phyloP scores from a whole-genome alignment of 441 rosid genomes.

The Macaranga tanarius region DNA sequence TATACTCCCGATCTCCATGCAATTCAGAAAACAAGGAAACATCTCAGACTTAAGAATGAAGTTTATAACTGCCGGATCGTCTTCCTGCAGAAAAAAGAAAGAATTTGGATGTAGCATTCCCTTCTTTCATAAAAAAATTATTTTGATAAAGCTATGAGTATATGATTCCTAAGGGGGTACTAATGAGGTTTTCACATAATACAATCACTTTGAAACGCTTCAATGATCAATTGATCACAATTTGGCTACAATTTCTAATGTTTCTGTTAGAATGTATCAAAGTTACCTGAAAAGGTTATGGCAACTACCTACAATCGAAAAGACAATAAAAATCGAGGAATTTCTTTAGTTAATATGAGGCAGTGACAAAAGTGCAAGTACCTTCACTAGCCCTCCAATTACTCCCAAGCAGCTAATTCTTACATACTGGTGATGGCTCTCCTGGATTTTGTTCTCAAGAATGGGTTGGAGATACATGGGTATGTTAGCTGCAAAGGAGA shows the following conservation, averaged over 20 bases:
- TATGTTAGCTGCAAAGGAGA: slow-evolving; percentile 66
- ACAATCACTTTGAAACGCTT: not conserved
- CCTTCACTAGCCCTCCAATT: slow-evolving; percentile 93
- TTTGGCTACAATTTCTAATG: not conserved
- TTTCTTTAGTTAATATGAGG: not conserved
- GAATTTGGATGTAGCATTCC: not conserved
- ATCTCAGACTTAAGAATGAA: slow-evolving; percentile 41
- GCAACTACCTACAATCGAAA: not conserved
- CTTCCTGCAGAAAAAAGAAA: slow-evolving; percentile 32
- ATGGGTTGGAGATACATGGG: slow-evolving; percentile 77
- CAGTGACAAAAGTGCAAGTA: slow-evolving; percentile 42
- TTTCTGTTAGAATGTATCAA: too few species aligned
- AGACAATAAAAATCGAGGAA: not conserved
- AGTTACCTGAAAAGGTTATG: not conserved
- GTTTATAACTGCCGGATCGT: slow-evolving; percentile 30
- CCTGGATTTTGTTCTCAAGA: slow-evolving; percentile 72
- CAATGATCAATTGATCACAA: not conserved
- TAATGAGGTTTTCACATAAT: not conserved
- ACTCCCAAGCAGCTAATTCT: slow-evolving; percentile 92
- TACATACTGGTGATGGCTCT: slow-evolving; percentile 71
- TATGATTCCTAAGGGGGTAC: not conserved
- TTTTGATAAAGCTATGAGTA: not conserved
- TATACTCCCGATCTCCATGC: slow-evolving; percentile 48
- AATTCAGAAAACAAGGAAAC: slow-evolving; percentile 39
- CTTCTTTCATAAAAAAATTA: not conserved